These are phyloP conservation scores for Hypoxylon sp. DNA, from an alignment of 2,329 filamentous ascomycete genomes.

Conservation along the genomic window DNA sequence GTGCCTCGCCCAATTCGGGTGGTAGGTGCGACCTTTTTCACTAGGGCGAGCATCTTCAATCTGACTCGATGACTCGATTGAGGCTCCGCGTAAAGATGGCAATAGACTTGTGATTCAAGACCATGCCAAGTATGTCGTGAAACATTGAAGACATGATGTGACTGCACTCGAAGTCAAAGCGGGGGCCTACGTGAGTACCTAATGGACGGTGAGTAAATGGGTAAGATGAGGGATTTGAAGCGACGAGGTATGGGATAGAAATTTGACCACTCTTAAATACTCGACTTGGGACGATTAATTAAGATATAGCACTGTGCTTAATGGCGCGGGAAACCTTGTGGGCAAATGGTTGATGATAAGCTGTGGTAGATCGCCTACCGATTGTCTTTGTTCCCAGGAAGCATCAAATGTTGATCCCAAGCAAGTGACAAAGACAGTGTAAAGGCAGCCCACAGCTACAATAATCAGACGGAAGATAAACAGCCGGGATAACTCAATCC, in stretches of 20 bases:
- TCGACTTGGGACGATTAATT: not conserved
- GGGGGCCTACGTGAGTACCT: slow-evolving; percentile 24
- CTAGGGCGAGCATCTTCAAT: not conserved
- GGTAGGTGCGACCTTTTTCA: slow-evolving; percentile 2
- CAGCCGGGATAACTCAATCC: slow-evolving; percentile 14
- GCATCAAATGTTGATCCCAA: slow-evolving; percentile 21
- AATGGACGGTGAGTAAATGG: not conserved
- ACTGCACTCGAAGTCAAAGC: slow-evolving; percentile 16
- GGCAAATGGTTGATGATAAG: not conserved
- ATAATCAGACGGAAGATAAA: slow-evolving; percentile 17
- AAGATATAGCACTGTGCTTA: not conserved
- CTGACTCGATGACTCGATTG: slow-evolving; percentile 9
- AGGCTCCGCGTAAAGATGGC: slow-evolving; percentile 6
- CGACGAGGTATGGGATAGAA: not conserved
- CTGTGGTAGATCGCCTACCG: not conserved
- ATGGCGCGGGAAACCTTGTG: not conserved
- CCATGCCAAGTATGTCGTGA: slow-evolving; percentile 33
- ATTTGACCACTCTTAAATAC: not conserved
- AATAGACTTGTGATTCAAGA: slow-evolving; percentile 13
- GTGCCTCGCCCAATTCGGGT: not conserved
- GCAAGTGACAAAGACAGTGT: slow-evolving; percentile 3
- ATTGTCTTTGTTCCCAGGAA: slow-evolving; percentile 1
- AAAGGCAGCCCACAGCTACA: not conserved
- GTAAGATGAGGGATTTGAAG: not conserved
- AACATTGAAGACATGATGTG: slow-evolving; percentile 29